A percentile compares a stretch with the other conserved stretches of the same genome.
phyloP scores from a whole-genome alignment of 352 stramenopile genomes.

The Phytophthora meadii region DNA sequence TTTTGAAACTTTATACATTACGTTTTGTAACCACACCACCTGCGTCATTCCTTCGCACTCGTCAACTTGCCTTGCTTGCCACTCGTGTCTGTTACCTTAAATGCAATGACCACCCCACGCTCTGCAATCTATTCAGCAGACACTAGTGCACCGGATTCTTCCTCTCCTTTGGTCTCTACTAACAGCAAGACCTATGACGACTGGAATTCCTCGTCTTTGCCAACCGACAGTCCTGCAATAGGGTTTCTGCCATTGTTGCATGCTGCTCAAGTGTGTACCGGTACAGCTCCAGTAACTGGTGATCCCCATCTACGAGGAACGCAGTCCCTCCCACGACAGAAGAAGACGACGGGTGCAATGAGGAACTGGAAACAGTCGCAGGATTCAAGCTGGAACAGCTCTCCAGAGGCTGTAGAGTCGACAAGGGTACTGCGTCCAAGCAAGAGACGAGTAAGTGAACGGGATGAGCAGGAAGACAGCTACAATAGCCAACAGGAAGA shows the following conservation, averaged over 20 bases:
- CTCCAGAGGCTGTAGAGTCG: conserved; percentile 1
- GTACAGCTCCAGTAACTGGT: conserved; percentile 8
- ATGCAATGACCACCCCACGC: background rate
- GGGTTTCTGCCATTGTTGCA: conserved; percentile 23
- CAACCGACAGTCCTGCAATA: background rate
- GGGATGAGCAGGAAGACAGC: background rate
- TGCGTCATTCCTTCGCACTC: conserved; percentile 5
- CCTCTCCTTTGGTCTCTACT: background rate
- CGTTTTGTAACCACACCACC: background rate
- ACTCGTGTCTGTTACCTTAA: background rate
- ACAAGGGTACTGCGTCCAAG: background rate
- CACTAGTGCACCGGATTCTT: conserved; percentile 8
- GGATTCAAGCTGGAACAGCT: conserved; percentile 1
- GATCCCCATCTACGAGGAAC: conserved; percentile 6
- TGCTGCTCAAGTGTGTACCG: conserved; percentile 18
- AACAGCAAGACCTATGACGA: background rate
- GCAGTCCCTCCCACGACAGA: too few relatives aligned
- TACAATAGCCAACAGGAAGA: conserved; percentile 3
- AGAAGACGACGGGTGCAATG: background rate
- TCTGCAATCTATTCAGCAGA: background rate
- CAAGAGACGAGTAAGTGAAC: conserved; percentile 9
- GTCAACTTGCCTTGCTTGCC: conserved; percentile 8
- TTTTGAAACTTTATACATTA: background rate
- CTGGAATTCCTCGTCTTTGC: background rate
- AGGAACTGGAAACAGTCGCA: background rate